phyloP scores from a whole-genome alignment of 225 moss, liverwort and hornwort genomes.

The Pseudoscleropodium purum region DNA sequence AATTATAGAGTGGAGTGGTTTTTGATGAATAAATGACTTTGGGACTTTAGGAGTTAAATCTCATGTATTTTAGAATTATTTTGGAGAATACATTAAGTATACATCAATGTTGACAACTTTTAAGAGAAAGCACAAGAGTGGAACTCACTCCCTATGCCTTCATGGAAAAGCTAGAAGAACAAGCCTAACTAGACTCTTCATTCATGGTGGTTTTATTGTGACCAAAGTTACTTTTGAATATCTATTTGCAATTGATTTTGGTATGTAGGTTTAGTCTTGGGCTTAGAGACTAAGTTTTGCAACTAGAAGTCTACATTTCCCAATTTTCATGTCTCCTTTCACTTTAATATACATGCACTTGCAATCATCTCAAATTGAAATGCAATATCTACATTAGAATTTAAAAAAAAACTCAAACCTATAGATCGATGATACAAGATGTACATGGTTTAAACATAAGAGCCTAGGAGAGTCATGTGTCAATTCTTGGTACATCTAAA shows the following conservation, averaged over 20 bases:
- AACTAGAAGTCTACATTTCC: neutral
- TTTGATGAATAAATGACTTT: neutral
- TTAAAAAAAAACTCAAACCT: accelerated
- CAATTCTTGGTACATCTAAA: accelerated
- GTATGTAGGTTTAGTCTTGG: accelerated
- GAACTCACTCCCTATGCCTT: neutral
- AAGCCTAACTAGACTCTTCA: neutral
- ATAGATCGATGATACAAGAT: accelerated
- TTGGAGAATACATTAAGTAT: neutral
- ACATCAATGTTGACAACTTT: neutral
- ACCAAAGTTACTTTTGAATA: accelerated
- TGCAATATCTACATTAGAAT: neutral
- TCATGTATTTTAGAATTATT: neutral
- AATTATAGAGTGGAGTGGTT: accelerated
- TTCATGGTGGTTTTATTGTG: neutral
- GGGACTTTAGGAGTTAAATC: accelerated
- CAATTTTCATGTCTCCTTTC: accelerated
- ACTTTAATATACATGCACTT: accelerated
- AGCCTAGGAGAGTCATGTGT: neutral
- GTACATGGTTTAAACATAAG: neutral
- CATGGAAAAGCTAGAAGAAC: neutral
- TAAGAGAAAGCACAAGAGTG: neutral
- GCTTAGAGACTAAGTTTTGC: neutral
- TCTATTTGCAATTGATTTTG: neutral
- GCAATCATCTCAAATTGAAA: accelerated